Conservation (phyloP, 192 early-diverging fungal species). For the Globomyces pollinis-pini region DNA sequence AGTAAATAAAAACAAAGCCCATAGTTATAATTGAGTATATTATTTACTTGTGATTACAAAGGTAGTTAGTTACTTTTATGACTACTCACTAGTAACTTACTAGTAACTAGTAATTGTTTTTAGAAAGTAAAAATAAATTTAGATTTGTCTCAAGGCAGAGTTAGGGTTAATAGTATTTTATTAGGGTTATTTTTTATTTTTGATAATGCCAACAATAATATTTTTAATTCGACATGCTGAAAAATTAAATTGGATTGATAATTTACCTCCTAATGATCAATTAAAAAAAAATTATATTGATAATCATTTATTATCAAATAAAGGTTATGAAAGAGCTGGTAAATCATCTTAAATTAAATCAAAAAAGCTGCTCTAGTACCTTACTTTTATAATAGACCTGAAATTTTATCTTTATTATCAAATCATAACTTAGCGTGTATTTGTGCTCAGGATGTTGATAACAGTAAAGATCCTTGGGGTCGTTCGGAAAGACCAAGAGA, state of each 20-base stretch:
- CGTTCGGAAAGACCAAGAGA: conserved; percentile 25
- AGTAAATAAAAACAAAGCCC: no score
- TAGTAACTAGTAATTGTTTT: no score
- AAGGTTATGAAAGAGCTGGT: conserved; percentile 21
- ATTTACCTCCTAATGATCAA: conserved; percentile 12
- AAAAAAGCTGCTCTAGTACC: conserved; percentile 30
- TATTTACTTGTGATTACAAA: no score
- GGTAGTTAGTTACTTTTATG: no score
- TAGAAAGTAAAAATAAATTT: no score
- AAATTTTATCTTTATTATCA: conserved; percentile 22
- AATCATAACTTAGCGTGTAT: conserved; percentile 25
- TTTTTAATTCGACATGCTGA: conserved; percentile 47
- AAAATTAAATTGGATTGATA: conserved; percentile 36
- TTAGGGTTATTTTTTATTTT: not conserved
- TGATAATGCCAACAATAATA: conserved; percentile 14
- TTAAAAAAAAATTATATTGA: conserved; percentile 34
- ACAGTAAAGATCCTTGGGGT: conserved; percentile 16
- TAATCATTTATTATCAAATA: conserved; percentile 32
- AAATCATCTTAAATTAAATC: no score
- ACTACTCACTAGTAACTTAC: no score
- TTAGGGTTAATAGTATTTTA: no score
- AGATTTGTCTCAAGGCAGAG: no score
- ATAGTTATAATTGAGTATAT: no score
- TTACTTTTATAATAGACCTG: conserved; percentile 34
- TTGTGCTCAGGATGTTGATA: conserved; percentile 38